These are phyloP conservation scores for Penicillium crustosum DNA, from an alignment of 2,329 filamentous ascomycete species.

Conservation along the genomic window DNA sequence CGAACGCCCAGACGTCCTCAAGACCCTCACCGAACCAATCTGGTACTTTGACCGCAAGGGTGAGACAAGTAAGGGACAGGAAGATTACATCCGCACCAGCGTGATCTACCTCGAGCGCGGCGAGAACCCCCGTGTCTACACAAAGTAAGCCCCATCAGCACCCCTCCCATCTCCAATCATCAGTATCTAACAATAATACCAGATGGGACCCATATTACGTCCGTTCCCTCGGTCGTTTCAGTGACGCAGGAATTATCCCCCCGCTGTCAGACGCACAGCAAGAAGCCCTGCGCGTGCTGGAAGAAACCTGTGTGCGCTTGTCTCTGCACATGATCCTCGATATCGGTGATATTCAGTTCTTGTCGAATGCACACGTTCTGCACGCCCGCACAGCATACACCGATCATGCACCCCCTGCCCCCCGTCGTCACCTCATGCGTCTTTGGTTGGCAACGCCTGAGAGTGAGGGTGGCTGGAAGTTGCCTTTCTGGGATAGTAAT, in stretches of 20 bases:
- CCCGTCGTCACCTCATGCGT: conserved; percentile 75
- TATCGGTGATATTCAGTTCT: conserved; percentile 84
- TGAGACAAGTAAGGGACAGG: conserved; percentile 71
- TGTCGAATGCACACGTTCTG: conserved; percentile 76
- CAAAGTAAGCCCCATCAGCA: conserved; percentile 54
- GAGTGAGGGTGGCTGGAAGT: conserved; percentile 77
- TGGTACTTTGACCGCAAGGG: conserved; percentile 96
- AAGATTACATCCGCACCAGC: conserved; percentile 69
- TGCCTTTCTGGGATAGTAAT: conserved; percentile 76
- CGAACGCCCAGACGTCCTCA: conserved; percentile 75
- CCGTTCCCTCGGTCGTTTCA: conserved; percentile 71
- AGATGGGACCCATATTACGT: conserved; percentile 87
- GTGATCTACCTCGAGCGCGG: conserved; percentile 76
- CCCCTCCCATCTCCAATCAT: background rate
- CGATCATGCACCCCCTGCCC: conserved; percentile 66
- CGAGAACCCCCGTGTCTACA: conserved; percentile 67
- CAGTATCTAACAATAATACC: conserved; percentile 15
- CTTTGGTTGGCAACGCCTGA: conserved; percentile 83
- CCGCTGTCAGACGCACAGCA: conserved; percentile 67
- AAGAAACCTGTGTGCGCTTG: conserved; percentile 71
- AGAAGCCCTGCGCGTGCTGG: conserved; percentile 67
- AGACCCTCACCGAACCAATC: conserved; percentile 70
- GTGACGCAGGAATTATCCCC: conserved; percentile 70
- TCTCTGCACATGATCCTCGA: conserved; percentile 83
- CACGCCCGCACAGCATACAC: conserved; percentile 81